phyloP scores from a whole-genome alignment of 176 grass and related monocot genomes.

The Alloteropsis semialata region DNA sequence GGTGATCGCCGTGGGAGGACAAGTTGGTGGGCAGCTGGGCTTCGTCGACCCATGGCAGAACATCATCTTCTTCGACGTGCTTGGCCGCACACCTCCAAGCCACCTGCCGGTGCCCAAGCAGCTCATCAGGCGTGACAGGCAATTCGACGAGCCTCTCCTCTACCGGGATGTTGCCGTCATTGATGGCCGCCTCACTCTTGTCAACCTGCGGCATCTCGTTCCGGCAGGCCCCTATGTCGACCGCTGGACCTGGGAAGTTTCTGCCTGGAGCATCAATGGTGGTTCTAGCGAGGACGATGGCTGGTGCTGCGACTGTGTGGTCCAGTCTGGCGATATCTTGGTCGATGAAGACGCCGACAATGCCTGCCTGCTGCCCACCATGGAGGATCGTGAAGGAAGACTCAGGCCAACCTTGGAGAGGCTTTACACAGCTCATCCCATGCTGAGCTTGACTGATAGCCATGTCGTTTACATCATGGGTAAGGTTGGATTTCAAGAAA shows the following conservation, averaged over 20 bases:
- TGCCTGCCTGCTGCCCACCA: background rate
- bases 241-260: background rate
- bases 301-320: no score
- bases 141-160: background rate
- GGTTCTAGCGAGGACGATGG: no score
- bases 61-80: background rate
- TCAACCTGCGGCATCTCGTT: background rate
- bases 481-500: background rate
- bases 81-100: fast-evolving
- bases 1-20: background rate
- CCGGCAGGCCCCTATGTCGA: background rate
- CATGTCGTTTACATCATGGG: background rate
- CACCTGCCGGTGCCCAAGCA: background rate
- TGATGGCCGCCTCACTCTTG: background rate
- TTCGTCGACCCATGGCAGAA: background rate
- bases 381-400: background rate
- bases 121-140: background rate
- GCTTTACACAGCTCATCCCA: background rate
- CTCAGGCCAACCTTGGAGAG: background rate
- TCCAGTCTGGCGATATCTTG: no score
- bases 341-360: background rate
- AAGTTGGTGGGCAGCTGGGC: background rate
- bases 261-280: background rate
- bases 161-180: background rate
- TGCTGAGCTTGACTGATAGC: background rate